A percentile compares a stretch with the other conserved stretches of the same genome.
phyloP scores from a whole-genome alignment of 495 filamentous ascomycete species.

The Lophiotrema nucula region DNA sequence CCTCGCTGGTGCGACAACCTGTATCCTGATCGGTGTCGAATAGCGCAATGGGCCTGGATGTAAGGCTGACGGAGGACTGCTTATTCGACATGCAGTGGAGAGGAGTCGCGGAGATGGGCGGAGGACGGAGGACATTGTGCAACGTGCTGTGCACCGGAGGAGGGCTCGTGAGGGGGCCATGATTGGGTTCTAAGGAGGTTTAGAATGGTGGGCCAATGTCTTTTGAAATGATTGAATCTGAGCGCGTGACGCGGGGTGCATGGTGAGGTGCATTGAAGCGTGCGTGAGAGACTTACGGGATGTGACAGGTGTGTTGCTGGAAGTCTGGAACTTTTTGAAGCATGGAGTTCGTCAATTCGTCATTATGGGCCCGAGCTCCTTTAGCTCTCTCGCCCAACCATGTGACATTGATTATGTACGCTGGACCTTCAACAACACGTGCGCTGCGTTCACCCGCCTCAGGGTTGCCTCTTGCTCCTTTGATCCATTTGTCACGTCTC shows the following conservation, averaged over 20 bases:
- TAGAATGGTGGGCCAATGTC: background rate
- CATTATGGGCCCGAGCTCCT: conserved; percentile 23
- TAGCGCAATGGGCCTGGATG: background rate
- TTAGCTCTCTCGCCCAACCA: too few species aligned
- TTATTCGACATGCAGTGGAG: background rate
- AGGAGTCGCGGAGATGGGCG: conserved; percentile 19
- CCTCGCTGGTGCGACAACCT: background rate
- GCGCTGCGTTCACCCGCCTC: too few species aligned
- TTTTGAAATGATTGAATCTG: too few species aligned
- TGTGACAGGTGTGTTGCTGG: background rate
- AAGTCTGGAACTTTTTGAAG: background rate
- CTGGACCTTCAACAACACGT: too few species aligned
- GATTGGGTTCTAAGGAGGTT: background rate
- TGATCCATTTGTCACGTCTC: too few species aligned
- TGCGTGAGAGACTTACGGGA: conserved; percentile 13
- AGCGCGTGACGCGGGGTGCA: background rate
- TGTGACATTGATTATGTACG: too few species aligned
- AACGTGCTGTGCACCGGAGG: conserved; percentile 9
- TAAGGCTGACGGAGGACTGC: conserved; percentile 1
- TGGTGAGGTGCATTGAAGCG: background rate
- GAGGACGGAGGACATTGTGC: conserved; percentile 7
- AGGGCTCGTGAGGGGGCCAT: conserved; percentile 33
- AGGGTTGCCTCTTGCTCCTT: too few species aligned
- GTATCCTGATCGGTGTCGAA: background rate
- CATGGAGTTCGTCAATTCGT: background rate